phyloP scores from a whole-genome alignment of 176 grass and related monocot species.

The Dendrocalamus sinicus region DNA sequence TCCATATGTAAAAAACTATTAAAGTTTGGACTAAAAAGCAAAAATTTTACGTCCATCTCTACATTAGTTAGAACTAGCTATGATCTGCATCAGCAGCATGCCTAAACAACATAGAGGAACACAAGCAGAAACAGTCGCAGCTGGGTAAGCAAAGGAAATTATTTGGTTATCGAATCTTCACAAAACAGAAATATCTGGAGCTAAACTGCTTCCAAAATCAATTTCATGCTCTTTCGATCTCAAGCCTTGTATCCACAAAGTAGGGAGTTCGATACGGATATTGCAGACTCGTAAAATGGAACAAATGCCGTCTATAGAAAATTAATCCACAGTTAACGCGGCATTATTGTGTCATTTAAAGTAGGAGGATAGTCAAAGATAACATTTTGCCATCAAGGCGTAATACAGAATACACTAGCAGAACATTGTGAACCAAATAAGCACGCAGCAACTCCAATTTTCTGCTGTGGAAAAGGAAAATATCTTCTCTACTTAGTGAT shows the following conservation, averaged over 20 bases:
- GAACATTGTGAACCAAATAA: slow-evolving; percentile 43
- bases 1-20: too few species aligned
- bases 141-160: neutral
- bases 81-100: neutral
- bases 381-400: slow-evolving; percentile 19
- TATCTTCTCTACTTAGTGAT: slow-evolving; percentile 62
- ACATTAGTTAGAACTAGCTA: neutral
- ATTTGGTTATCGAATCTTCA: neutral
- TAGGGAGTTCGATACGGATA: neutral
- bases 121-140: neutral
- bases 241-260: neutral
- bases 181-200: neutral
- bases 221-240: neutral
- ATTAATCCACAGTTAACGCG: slow-evolving; percentile 32
- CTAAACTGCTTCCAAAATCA: neutral
- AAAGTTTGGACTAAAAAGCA: too few species aligned
- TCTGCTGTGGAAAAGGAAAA: slow-evolving; percentile 24
- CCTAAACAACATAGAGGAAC: neutral
- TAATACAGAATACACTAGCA: slow-evolving; percentile 36
- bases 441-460: slow-evolving; percentile 51
- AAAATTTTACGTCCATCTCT: too few species aligned
- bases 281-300: neutral
- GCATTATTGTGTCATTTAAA: slow-evolving; percentile 42
- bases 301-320: neutral
- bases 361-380: slow-evolving; percentile 25